phyloP scores from a whole-genome alignment of 306 rosid genomes.

The Cucurbita argyrosperma region DNA sequence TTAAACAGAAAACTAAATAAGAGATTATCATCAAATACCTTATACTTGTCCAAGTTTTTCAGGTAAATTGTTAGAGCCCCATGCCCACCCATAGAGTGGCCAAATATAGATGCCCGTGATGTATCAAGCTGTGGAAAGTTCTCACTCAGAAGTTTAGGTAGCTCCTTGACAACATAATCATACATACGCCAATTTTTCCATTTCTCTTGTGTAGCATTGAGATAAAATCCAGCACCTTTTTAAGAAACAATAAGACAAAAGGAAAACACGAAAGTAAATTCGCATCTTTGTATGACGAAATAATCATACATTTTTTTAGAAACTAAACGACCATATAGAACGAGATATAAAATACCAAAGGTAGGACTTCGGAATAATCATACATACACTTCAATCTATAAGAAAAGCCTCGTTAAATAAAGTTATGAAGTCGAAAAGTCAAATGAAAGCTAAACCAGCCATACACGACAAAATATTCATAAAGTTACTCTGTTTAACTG shows the following conservation, averaged over 20 bases:
- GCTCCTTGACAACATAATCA: constrained; percentile 80
- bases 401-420: background rate
- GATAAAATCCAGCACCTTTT: constrained; percentile 91
- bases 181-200: constrained; percentile 99
- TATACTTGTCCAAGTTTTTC: constrained; percentile 69
- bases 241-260: background rate
- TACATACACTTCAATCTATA: background rate
- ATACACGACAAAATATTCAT: background rate
- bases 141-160: constrained; percentile 61
- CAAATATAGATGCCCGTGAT: constrained; percentile 66
- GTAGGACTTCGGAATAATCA: background rate
- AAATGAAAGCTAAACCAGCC: background rate
- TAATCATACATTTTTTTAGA: background rate
- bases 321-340: background rate
- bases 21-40: constrained; percentile 31
- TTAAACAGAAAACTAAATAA: background rate
- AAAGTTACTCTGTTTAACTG: background rate
- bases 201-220: constrained; percentile 89
- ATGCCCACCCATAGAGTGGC: constrained; percentile 98
- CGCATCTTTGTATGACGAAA: background rate
- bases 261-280: background rate
- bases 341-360: background rate
- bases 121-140: constrained; percentile 71
- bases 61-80: constrained; percentile 86
- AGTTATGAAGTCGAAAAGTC: background rate